phyloP scores from a whole-genome alignment of 23 red algal genomes.

The Gracilaria caudata region DNA sequence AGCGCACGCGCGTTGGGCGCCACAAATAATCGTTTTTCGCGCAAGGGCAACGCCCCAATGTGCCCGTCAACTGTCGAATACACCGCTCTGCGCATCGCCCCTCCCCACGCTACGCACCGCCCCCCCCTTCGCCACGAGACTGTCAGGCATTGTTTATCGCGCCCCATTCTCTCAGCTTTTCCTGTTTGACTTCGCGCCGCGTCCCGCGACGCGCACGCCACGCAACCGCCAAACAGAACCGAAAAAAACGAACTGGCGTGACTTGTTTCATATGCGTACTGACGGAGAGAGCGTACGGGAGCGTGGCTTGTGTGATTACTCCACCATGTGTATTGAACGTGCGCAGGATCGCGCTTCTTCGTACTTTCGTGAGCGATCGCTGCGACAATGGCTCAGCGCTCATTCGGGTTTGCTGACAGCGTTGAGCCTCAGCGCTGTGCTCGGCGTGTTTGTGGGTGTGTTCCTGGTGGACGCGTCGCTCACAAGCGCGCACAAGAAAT shows the following conservation, averaged over 20 bases:
- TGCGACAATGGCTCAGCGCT: background rate
- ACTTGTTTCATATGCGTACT: background rate
- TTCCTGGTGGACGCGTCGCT: constrained; percentile 11
- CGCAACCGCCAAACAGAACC: too few species aligned
- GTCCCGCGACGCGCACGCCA: too few species aligned
- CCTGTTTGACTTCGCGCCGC: too few species aligned
- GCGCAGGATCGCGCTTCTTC: constrained; percentile 7
- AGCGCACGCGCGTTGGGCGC: background rate
- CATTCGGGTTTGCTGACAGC: background rate
- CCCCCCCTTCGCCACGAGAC: too few species aligned
- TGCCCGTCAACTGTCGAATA: background rate
- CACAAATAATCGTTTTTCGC: background rate
- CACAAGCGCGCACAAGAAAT: constrained; percentile 21
- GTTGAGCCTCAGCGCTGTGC: too few species aligned
- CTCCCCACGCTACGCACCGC: too few species aligned
- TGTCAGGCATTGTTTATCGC: too few species aligned
- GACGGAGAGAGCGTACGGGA: background rate
- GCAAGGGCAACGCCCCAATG: background rate
- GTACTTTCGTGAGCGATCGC: constrained; percentile 8
- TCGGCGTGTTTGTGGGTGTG: background rate
- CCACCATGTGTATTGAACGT: constrained; percentile 28
- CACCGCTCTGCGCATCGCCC: too few species aligned
- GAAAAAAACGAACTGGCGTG: too few species aligned
- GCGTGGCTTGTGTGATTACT: constrained; percentile 7
- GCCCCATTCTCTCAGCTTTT: too few species aligned